Evolutionary conservation across 192 early-diverging fungal genomes (phyloP), one percentile per base, ranked within the genome.

Genomic region (Backusella macrospora): DNA sequence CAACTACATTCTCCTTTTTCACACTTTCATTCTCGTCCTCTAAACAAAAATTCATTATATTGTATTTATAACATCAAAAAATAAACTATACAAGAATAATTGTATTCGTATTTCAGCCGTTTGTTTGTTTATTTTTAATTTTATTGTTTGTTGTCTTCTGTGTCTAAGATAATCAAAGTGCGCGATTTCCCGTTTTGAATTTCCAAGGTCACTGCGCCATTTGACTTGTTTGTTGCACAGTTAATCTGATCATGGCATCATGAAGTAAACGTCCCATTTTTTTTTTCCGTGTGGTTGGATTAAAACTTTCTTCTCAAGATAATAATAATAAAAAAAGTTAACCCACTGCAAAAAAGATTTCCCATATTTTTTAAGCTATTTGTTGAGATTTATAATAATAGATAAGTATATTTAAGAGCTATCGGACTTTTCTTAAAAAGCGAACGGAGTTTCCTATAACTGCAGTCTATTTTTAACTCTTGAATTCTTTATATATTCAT

Each of bases 81-180:
- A 59, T 59, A 59, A 59, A 59, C 52, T 59, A 59, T 59, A 21
- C 52, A 59, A 59, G 18, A 18, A 9, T 26, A 26, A 26, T 59
- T 12, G 26, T 26, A 59, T 21, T 26, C 21, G 26, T 59, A 59
- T 59, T 23, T 59, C 52, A 59, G 13, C 52, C 52, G 18, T 59
- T 59, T 26, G 52, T 59, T 59, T 59, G 52, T 59, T 59, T 59
- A 59, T 59, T 59, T 59, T 59, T 59, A 59, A 59, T 59, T 59
- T 14, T 59, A 59, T 23, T 59, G 52, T 59, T 59, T 59, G 52
- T 59, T 59, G 21, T 59, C 52, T 59, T 59, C 26, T 59, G 18
- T 12, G 10, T 59, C 23, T 1, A 59, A 13, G 21, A 23, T 0
- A 34, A 34, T 34, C 29, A 59, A 59, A 59, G 52, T 59, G 52